Base-by-base conservation (phyloP, 352 stramenopile genomes). In the Pythium insidiosum region DNA sequence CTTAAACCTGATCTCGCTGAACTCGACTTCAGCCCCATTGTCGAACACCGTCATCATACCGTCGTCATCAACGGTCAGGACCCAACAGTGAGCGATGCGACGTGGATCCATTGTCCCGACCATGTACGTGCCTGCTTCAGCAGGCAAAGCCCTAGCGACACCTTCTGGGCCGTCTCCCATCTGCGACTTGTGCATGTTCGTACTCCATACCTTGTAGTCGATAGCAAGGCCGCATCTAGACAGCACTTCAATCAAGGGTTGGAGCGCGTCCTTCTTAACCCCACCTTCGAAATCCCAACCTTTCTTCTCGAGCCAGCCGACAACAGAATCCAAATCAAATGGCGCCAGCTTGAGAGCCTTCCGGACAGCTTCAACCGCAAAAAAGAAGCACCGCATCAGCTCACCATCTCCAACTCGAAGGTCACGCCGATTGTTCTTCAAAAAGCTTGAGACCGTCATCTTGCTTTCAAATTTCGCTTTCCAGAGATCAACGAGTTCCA, bases 371-470 rank as follows among this genome's bases (percentile, higher is more conserved):
- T 48, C 42, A 5, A 40, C 10, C 3, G 42, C 42, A 29, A 39
- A 21, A 22, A 50, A 50, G 16, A 40, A 40, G 10, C 43, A 42
- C 31, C 16, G 29, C 43, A 50, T 50, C 4, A 34, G 30, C n/a
- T 50, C 21, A 5, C 31, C 35, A 29, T 19, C 43, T 4, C 43
- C 43, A 25, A 50, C n/a, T 3, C 23, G 43, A n/a, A 43, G 21
- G 5, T 4, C 43, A 25, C 12, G 4, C 12, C 22, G 21, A 15
- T 50, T 50, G 1, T 37, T 20, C 43, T 50, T 50, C 4, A 43
- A 9, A 12, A 50, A n/a, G n/a, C n/a, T n/a, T n/a, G n/a, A n/a
- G n/a, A n/a, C n/a, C n/a, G n/a, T n/a, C n/a, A n/a, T n/a, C 1
- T 13, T 15, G 4, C 15, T 7, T 16, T 33, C 15, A 6, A 33